phyloP scores from a whole-genome alignment of 805 yeast genomes.

The Nakazawaea holstii region DNA sequence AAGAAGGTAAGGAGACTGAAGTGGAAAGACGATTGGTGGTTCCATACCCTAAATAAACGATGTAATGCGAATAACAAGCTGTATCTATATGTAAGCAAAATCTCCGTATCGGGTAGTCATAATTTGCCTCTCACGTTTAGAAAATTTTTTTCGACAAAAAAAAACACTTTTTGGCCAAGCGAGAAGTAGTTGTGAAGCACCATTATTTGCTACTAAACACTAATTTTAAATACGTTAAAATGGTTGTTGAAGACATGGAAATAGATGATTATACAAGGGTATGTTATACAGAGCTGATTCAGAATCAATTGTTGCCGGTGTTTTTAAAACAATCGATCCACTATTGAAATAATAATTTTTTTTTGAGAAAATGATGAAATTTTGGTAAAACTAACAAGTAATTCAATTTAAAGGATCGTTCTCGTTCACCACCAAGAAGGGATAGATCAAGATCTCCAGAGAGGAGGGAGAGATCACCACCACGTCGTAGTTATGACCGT shows the following conservation, averaged over 20 bases:
- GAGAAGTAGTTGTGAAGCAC: no score
- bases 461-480: conserved; percentile 24
- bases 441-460: conserved; percentile 22
- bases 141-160: not conserved
- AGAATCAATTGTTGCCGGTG: not conserved
- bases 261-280: conserved; percentile 52
- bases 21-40: conserved; percentile 81
- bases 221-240: not conserved
- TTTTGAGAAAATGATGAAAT: not conserved
- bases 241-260: conserved; percentile 45
- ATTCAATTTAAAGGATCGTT: not conserved
- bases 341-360: no score
- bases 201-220: no score
- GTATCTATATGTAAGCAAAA: not conserved
- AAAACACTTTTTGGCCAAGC: no score
- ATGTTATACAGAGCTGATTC: not conserved
- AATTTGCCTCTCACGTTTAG: not conserved
- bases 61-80: no score
- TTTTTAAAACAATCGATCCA: no score
- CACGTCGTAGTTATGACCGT: conserved; percentile 22
- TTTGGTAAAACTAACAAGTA: not conserved
- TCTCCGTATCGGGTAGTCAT: conserved; percentile 1
- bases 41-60: conserved; percentile 46
- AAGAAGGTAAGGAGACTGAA: conserved; percentile 90
- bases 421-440: conserved; percentile 20